Base-by-base conservation (phyloP, 129 eudicot species). In the Erigeron canadensis region DNA sequence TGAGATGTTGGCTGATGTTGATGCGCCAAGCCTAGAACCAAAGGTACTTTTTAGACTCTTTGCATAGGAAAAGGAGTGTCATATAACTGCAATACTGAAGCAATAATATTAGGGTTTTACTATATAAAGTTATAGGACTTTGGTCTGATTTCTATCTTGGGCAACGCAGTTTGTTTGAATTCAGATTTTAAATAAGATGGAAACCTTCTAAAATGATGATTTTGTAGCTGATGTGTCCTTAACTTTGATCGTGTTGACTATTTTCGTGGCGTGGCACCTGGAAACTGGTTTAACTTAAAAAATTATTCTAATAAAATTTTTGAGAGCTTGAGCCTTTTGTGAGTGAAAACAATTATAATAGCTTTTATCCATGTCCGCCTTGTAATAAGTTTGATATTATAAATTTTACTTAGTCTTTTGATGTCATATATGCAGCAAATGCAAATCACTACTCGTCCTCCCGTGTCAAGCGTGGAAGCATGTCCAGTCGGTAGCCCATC, bases 1-100 rank as follows among this genome's bases (percentile, higher is more conserved):
- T 59, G 90, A 84, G 63, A 71, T 87, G n/a, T 72, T 87, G 42
- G 85, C 80, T 61, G 95, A 91, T 78, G 84, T 85, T 28, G 83
- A 81, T 86, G 91, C 76, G 37, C 86, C 85, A 8, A 87, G 85
- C 65, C 71, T 80, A 61, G 91, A 81, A 71, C 69, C 95, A 28
- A 90, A 85, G 89, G 97, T 87, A 70, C 28, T 69, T 75, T 48
- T 12, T 45, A 19, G 7, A 34, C 55, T 56, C 53, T 65, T 69
- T 21, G 50, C 64, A 8, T 55, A 70, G 43, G 38, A 15, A 47
- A 12, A 41, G 1, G n/a, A 51, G n/a, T 9, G 4, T 51, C 22
- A 51, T 51, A 15, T 51, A 51, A 51, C 21, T 51, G 56, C 57
- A 51, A 51, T 19, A 4, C 0, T 51, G 5, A 15, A 15, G 10